Evolutionary conservation across 2,329 filamentous ascomycete genomes (phyloP).

Genomic region (Fusarium brevicatenulatum): DNA sequence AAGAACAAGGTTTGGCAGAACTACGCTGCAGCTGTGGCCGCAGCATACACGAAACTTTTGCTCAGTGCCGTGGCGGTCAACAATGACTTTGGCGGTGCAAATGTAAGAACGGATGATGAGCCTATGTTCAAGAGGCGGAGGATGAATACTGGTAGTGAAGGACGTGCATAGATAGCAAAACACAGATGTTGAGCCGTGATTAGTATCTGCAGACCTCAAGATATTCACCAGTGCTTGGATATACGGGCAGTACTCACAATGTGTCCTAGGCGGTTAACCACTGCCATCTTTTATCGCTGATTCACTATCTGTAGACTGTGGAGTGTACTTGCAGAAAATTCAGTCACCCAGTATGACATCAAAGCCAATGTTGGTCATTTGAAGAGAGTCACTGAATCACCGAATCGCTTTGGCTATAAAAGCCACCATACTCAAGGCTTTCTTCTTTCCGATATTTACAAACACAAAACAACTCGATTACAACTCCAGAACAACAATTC

Average conservation of each 20-base stretch:
- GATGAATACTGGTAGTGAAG: background rate
- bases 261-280: fast-evolving
- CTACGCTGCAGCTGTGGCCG: background rate
- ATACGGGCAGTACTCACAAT: fast-evolving
- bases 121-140: background rate
- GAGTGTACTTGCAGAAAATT: background rate
- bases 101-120: background rate
- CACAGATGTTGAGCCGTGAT: too few species aligned
- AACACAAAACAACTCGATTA: background rate
- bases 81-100: fast-evolving
- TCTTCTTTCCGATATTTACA: background rate
- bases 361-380: background rate
- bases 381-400: background rate
- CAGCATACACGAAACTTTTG: background rate
- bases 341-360: fast-evolving
- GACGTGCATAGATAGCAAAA: fast-evolving
- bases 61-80: background rate
- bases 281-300: background rate
- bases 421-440: background rate
- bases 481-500: background rate
- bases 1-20: background rate
- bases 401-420: background rate
- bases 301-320: background rate
- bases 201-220: fast-evolving
- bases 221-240: background rate